Percentiles rank a stretch among this genome's conserved stretches.
Conservation (phyloP, 345 rosid species). For the Hibiscus mutabilis region DNA sequence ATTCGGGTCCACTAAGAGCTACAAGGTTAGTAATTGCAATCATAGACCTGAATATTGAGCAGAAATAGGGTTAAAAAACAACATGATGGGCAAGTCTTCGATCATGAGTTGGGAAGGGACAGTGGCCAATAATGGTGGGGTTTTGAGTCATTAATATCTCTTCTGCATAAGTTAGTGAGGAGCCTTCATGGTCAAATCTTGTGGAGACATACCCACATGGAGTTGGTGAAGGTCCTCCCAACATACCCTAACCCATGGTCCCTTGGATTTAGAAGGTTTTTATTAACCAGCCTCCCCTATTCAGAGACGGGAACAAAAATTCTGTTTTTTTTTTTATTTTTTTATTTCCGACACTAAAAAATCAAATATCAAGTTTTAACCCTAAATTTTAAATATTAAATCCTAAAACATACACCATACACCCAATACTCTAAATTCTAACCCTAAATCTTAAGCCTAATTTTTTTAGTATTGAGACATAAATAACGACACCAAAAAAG, state of each 20-base stretch:
- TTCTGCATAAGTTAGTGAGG: neutral
- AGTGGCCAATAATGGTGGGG: neutral
- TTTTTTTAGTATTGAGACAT: too few species aligned
- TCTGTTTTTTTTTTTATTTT: too few species aligned
- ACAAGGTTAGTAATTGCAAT: neutral
- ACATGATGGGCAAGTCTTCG: neutral
- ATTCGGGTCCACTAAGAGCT: conserved; percentile 1
- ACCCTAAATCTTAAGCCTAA: too few species aligned
- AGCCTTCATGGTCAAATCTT: conserved; percentile 5
- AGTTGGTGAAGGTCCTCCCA: neutral
- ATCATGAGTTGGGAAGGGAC: conserved; percentile 2
- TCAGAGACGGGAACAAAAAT: too few species aligned
- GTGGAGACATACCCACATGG: conserved; percentile 11
- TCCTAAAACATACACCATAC: too few species aligned
- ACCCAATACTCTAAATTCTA: too few species aligned
- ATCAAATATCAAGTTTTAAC: too few species aligned
- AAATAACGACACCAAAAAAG: too few species aligned
- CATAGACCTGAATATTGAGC: neutral
- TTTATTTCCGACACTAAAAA: too few species aligned
- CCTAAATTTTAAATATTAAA: too few species aligned
- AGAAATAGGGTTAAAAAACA: neutral
- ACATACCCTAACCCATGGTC: neutral
- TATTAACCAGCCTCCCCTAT: too few species aligned
- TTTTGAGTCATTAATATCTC: neutral
- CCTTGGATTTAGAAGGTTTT: neutral